phyloP scores from a whole-genome alignment of 805 yeast species.

The Wickerhamiella kurtzmanii region DNA sequence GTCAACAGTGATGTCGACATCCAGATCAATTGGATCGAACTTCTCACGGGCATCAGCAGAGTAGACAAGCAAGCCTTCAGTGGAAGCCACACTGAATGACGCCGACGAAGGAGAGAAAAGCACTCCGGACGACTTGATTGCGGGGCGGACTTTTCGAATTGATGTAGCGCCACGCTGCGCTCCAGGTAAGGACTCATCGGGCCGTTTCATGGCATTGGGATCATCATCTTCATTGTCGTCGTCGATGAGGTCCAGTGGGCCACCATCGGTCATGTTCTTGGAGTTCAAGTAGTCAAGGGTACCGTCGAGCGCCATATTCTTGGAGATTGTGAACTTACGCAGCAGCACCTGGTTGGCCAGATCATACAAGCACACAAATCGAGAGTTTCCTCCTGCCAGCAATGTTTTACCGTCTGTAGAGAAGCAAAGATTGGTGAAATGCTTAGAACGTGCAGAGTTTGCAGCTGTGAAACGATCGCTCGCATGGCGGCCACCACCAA shows the following conservation, averaged over 20 bases:
- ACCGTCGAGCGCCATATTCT: slow-evolving; percentile 84
- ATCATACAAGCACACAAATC: slow-evolving; percentile 84
- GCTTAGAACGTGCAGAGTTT: slow-evolving; percentile 72
- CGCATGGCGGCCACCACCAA: slow-evolving; percentile 69
- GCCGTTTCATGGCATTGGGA: slow-evolving; percentile 47
- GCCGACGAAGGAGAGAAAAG: slow-evolving; percentile 81
- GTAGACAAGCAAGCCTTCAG: slow-evolving; percentile 79
- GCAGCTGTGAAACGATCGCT: slow-evolving; percentile 72
- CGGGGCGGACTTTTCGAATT: slow-evolving; percentile 62
- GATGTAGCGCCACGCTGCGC: slow-evolving; percentile 73
- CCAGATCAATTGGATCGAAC: slow-evolving; percentile 93
- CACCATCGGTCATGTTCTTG: slow-evolving; percentile 73
- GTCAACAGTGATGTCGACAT: slow-evolving; percentile 80
- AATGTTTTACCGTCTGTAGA: slow-evolving; percentile 81
- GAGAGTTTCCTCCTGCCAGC: slow-evolving; percentile 88
- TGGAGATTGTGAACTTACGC: slow-evolving; percentile 69
- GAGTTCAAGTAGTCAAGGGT: slow-evolving; percentile 70
- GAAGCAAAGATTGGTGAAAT: slow-evolving; percentile 67
- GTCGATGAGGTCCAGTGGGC: slow-evolving; percentile 70
- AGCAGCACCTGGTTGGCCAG: slow-evolving; percentile 75
- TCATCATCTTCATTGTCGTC: slow-evolving; percentile 77
- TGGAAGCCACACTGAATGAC: slow-evolving; percentile 87
- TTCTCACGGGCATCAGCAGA: slow-evolving; percentile 50
- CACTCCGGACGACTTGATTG: slow-evolving; percentile 64
- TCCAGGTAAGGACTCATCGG: slow-evolving; percentile 69